Percentiles rank a stretch among this genome's conserved stretches.
Conservation (phyloP, 2,329 filamentous ascomycete species). For the Paraphaeosphaeria minitans region DNA sequence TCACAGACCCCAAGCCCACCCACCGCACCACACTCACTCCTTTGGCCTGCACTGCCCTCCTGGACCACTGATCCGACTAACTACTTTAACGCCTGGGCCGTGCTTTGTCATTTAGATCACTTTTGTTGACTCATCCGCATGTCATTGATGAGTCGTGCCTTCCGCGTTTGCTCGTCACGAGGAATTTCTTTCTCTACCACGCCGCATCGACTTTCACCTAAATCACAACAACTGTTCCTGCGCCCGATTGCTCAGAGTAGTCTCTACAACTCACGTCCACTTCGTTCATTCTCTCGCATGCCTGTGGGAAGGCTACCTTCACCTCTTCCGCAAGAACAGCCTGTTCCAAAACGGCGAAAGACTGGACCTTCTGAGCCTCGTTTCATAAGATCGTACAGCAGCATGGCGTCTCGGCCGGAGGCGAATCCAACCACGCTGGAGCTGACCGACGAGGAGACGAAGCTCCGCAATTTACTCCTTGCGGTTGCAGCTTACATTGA, state of each 20-base stretch:
- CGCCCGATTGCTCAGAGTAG: not conserved
- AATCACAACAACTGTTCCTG: not conserved
- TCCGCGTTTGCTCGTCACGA: slow-evolving; percentile 34
- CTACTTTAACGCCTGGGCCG: too few species aligned
- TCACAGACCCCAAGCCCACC: slow-evolving; percentile 19
- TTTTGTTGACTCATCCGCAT: slow-evolving; percentile 34
- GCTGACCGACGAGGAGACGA: slow-evolving; percentile 73
- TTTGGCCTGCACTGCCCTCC: slow-evolving; percentile 12
- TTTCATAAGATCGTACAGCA: slow-evolving; percentile 31
- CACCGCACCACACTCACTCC: slow-evolving; percentile 5
- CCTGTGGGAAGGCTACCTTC: slow-evolving; percentile 26
- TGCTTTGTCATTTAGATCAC: not conserved
- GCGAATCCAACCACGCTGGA: slow-evolving; percentile 48
- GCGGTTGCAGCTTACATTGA: slow-evolving; percentile 79
- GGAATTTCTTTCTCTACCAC: slow-evolving; percentile 28
- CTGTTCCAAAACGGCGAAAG: slow-evolving; percentile 40
- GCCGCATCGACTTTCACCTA: slow-evolving; percentile 24
- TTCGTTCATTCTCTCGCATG: slow-evolving; percentile 34
- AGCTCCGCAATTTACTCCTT: slow-evolving; percentile 75
- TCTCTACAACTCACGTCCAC: slow-evolving; percentile 5
- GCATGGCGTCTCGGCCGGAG: slow-evolving; percentile 31
- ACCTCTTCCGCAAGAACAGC: slow-evolving; percentile 28
- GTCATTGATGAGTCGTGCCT: slow-evolving; percentile 36
- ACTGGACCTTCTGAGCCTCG: slow-evolving; percentile 22
- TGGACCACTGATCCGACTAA: not conserved